These are phyloP conservation scores for Calvatia gigantea DNA, from an alignment of 768 basidiomycete genomes.

Conservation along the genomic window DNA sequence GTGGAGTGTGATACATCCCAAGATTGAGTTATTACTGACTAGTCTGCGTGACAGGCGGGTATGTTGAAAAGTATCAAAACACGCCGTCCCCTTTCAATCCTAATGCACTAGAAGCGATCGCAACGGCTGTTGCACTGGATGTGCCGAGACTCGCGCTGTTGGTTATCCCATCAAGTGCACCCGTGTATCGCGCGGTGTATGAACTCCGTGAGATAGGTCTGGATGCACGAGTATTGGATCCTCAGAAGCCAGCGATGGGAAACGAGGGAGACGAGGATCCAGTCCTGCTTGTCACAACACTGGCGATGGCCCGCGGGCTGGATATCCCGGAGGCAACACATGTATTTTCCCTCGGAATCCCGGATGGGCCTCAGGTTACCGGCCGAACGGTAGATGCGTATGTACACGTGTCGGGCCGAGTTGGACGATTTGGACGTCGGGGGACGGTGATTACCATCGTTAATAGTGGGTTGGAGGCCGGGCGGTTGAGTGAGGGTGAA, in stretches of 20 bases:
- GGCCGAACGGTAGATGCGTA: conserved; percentile 55
- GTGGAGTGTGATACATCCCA: conserved; percentile 1
- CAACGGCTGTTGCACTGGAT: conserved; percentile 66
- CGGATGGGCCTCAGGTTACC: conserved; percentile 38
- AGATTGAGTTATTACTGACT: background rate
- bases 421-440: conserved; percentile 63
- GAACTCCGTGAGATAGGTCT: conserved; percentile 66
- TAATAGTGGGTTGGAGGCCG: conserved; percentile 31
- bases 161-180: conserved; percentile 59
- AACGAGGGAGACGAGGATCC: conserved; percentile 44
- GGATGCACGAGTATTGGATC: conserved; percentile 59
- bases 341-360: conserved; percentile 69
- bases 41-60: conserved; percentile 14
- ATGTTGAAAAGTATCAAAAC: conserved; percentile 24
- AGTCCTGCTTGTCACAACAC: conserved; percentile 62
- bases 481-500: conserved; percentile 22
- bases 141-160: conserved; percentile 66
- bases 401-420: conserved; percentile 68
- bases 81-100: conserved; percentile 54
- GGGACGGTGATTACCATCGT: conserved; percentile 70
- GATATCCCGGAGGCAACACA: conserved; percentile 71
- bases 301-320: conserved; percentile 68
- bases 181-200: conserved; percentile 59
- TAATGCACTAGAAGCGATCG: conserved; percentile 62
- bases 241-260: conserved; percentile 32